Evolutionary conservation across 2,329 filamentous ascomycete genomes (phyloP), one percentile per base, ranked within the genome.

Genomic region (Tolypocladium cylindrosporum): DNA sequence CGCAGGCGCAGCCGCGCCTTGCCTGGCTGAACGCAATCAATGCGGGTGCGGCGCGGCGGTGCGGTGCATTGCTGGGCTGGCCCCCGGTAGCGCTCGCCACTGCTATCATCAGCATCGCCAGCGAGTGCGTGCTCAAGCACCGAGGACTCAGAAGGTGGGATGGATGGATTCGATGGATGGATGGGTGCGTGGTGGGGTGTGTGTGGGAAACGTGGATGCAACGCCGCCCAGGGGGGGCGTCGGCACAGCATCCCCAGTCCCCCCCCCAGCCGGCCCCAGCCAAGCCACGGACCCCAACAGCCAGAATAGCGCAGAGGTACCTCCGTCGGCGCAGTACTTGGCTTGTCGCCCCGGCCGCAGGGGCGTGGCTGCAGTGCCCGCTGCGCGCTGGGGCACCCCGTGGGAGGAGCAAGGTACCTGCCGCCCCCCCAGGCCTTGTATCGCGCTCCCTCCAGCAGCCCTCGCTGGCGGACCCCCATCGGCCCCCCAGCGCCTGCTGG

Each of bases 231-330:
- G 34, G 37, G 34, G 24, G 58, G 43, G 56, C 41, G 40, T 56
- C 56, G 56, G 59, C 59, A 58, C 27, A 58, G 24, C 27, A 52
- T 19, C 42, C 56, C 54, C 56, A 55, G 31, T 45, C 56, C 40
- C 24, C 56, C 53, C 56, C 59, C 56, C 53, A 58, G 56, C 53
- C 58, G 39, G 55, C 51, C 55, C 55, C 56, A 42, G 54, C 48
- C 56, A 57, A 59, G 58, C 58, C 55, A 59, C 55, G 45, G 55
- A 54, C 24, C 55, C 58, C 55, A 41, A 55, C 40, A 42, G 52
- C 55, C 43, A 51, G 21, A 39, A 59, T 24, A 24, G 24, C 43
- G 39, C 45, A 36, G 43, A 60, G 59, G 57, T 58, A 58, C 48
- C 57, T 31, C 57, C 45, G 54, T 16, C 45, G 45, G 36, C n/a